Evolutionary conservation across 192 early-diverging fungal genomes (phyloP), one percentile per base, ranked within the genome.

Genomic region (Umbelopsis sp.): DNA sequence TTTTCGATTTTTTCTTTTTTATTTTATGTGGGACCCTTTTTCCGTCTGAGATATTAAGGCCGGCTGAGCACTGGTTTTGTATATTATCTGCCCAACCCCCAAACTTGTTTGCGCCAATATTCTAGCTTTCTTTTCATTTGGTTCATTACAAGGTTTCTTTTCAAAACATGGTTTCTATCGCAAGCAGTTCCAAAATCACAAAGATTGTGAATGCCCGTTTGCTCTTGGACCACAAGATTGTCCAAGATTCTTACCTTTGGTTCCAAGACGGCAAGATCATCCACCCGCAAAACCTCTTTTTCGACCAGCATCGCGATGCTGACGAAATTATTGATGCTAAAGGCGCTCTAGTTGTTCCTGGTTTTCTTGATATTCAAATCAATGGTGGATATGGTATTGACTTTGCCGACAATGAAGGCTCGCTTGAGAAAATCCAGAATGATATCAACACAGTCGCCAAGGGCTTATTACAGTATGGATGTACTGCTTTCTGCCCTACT

Each of bases 361-460:
- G 93, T 4, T 95, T 87, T 65, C 87, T 95, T 45, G 92, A 95
- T 73, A 80, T 90, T 31, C 92, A 95, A 76, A 88, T 95, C 69
- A 95, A 95, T 71, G 93, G 93, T 54, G 90, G 86, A 0, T 95
- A 90, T 75, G 92, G 93, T 12, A 86, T 91, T 54, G 93, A 95
- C 74, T 94, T 95, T 81, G 81, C 86, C 10, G 78, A 80, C 65
- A 82, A 87, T 53, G 86, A 86, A 47, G 80, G 79, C 11, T 45
- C 75, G 0, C 45, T 54, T 4, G 89, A 90, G 14, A 83, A 83
- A 12, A 85, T 91, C 32, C 84, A 87, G 50, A 80, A 86, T 31
- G 86, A 88, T 24, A 81, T 93, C 8, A 74, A 84, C 69, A 89
- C 86, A 49, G 85, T 95, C 21, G 87, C 92, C 67, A 90, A 87